Conservation (phyloP, 768 basidiomycete species). For the Serendipita sp. region DNA sequence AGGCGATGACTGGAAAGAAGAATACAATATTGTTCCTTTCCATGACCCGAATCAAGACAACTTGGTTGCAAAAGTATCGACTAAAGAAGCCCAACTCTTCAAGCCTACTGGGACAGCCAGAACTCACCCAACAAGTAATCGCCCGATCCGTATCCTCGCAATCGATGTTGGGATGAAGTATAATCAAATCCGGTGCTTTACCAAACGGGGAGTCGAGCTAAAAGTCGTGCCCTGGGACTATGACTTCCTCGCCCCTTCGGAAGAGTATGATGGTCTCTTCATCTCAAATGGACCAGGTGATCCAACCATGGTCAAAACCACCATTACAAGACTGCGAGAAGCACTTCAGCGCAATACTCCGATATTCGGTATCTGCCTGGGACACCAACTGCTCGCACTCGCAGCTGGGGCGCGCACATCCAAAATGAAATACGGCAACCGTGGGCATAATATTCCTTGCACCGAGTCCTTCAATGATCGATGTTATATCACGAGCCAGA, state of each 20-base stretch:
- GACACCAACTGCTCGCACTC: constrained; percentile 90
- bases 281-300: constrained; percentile 97
- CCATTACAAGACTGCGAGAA: constrained; percentile 48
- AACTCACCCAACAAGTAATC: constrained; percentile 54
- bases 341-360: constrained; percentile 64
- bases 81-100: constrained; percentile 49
- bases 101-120: constrained; percentile 36
- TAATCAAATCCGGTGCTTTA: constrained; percentile 97
- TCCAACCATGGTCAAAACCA: constrained; percentile 64
- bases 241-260: constrained; percentile 52
- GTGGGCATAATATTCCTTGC: constrained; percentile 97
- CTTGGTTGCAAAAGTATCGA: constrained; percentile 81
- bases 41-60: constrained; percentile 77
- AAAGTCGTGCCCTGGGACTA: constrained; percentile 98
- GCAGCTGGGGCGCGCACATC: constrained; percentile 88
- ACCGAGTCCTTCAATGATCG: constrained; percentile 84
- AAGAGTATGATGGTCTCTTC: constrained; percentile 89
- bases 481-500: constrained; percentile 98
- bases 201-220: constrained; percentile 77
- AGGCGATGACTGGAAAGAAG: constrained; percentile 52
- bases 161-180: constrained; percentile 99
- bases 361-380: constrained; percentile 96
- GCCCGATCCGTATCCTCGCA: constrained; percentile 69
- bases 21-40: constrained; percentile 71
- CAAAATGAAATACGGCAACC: constrained; percentile 99